phyloP scores from a whole-genome alignment of 345 rosid species.

The Brassica carinata region DNA sequence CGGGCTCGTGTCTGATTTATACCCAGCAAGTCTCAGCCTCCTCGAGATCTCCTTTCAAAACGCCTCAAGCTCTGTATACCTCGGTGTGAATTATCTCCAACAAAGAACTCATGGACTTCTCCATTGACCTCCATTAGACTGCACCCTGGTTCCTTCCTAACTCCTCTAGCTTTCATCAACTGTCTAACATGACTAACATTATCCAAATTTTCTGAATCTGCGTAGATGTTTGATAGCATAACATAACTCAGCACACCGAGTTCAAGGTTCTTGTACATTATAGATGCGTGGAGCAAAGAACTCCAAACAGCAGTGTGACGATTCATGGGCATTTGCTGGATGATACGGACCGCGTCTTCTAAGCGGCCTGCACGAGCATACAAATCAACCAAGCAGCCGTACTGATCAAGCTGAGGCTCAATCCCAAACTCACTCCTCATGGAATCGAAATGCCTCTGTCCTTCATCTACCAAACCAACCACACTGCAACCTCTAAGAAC shows the following conservation, averaged over 20 bases:
- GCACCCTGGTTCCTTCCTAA: constrained; percentile 9
- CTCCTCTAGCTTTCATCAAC: constrained; percentile 54
- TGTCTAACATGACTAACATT: constrained; percentile 49
- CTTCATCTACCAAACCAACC: too few species aligned
- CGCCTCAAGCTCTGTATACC: constrained; percentile 47
- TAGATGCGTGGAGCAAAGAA: constrained; percentile 66
- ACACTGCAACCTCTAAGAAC: too few species aligned
- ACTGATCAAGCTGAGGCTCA: constrained; percentile 62
- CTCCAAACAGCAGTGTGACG: constrained; percentile 71
- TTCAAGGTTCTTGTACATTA: constrained; percentile 53
- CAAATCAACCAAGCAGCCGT: constrained; percentile 74
- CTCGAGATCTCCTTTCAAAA: constrained; percentile 47
- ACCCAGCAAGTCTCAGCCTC: too few species aligned
- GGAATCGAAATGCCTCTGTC: too few species aligned
- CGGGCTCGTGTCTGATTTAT: too few species aligned
- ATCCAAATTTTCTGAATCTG: constrained; percentile 59
- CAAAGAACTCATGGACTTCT: constrained; percentile 60
- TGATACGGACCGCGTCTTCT: constrained; percentile 50
- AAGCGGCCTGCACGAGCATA: constrained; percentile 57
- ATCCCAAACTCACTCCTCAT: constrained; percentile 30
- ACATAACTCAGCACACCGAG: constrained; percentile 59
- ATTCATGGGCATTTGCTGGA: constrained; percentile 55
- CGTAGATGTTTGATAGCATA: constrained; percentile 62
- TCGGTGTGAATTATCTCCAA: constrained; percentile 57
- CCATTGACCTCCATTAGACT: constrained; percentile 58